Base-by-base conservation (phyloP, 768 basidiomycete species). In the Mycena sanguinolenta region DNA sequence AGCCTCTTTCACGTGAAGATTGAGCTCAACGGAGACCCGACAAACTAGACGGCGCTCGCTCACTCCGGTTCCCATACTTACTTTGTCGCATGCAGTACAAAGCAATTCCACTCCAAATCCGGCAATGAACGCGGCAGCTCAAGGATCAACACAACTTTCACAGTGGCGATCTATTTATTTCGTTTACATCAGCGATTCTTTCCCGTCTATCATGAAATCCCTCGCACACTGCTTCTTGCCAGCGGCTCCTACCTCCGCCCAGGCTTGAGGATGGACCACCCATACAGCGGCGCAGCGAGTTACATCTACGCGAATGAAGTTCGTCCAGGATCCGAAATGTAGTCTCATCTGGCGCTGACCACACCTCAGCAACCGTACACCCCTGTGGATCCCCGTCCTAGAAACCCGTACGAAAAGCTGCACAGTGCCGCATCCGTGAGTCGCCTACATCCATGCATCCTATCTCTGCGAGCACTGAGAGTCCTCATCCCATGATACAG, bases 271-370 rank as follows among this genome's bases (percentile, higher is more conserved):
- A 67, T 67, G 65, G 46, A 50, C 21, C 67, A 68, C 34, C 67
- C 60, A 23, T 68, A 68, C 54, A 68, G 54, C n/a, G 67, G 67
- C n/a, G 32, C 67, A 16, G 67, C 67, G 17, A 23, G 67, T 32
- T 68, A 68, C 55, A 68, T 68, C 54, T 68, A 62, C 46, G 67
- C 67, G 19, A 62, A 49, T 36, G 67, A 68, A 60, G 67, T 68
- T n/a, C 25, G 53, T 44, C 19, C 46, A 4, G 23, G 25, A 3
- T n/a, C 32, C 16, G 5, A 16, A 12, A 36, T 25, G 17, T 44
- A n/a, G 9, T 21, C 23, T 21, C 4, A 21, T 12, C 3, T n/a
- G 7, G 13, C 7, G 14, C 25, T 44, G 7, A 59, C 28, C 25
- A 42, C 30, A 4, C 13, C 5, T 19, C 27, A 68, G 58, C 58